Percentiles rank a stretch among this genome's conserved stretches.
Conservation (phyloP, 257 asterid genomes). For the Nicotiana tabacum region DNA sequence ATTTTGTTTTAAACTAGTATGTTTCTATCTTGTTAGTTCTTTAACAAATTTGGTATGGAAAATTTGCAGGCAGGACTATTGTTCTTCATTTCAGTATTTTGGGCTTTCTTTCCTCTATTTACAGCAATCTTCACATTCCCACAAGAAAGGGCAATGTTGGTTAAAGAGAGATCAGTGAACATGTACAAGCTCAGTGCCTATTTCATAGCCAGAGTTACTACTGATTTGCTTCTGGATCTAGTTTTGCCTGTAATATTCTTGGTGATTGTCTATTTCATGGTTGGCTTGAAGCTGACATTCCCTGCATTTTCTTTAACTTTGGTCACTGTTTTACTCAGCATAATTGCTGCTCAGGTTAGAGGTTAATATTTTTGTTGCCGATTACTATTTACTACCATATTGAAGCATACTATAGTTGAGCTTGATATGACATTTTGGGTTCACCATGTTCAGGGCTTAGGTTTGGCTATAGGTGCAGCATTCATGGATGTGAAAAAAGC, state of each 20-base stretch:
- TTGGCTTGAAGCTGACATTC: constrained; percentile 27
- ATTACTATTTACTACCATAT: neutral
- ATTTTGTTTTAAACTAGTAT: neutral
- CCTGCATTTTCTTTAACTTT: constrained; percentile 30
- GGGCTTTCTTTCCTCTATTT: constrained; percentile 36
- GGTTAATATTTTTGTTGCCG: neutral
- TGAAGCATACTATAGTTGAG: neutral
- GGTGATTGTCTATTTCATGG: constrained; percentile 38
- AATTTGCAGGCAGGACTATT: constrained; percentile 42
- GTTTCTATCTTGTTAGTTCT: neutral
- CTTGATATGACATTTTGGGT: neutral
- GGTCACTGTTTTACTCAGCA: constrained; percentile 31
- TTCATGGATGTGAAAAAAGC: constrained; percentile 42
- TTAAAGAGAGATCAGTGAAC: constrained; percentile 45
- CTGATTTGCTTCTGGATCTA: constrained; percentile 38
- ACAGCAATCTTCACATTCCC: constrained; percentile 41
- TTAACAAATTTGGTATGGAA: neutral
- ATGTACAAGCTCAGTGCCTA: constrained; percentile 48
- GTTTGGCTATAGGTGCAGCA: constrained; percentile 42
- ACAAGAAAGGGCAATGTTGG: constrained; percentile 39
- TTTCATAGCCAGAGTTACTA: constrained; percentile 31
- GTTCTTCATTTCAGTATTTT: constrained; percentile 43
- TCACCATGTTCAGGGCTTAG: constrained; percentile 23
- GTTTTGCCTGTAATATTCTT: constrained; percentile 33
- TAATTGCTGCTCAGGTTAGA: constrained; percentile 41